Evolutionary conservation across 768 basidiomycete species (phyloP).

Genomic region (Podaxis sp.): DNA sequence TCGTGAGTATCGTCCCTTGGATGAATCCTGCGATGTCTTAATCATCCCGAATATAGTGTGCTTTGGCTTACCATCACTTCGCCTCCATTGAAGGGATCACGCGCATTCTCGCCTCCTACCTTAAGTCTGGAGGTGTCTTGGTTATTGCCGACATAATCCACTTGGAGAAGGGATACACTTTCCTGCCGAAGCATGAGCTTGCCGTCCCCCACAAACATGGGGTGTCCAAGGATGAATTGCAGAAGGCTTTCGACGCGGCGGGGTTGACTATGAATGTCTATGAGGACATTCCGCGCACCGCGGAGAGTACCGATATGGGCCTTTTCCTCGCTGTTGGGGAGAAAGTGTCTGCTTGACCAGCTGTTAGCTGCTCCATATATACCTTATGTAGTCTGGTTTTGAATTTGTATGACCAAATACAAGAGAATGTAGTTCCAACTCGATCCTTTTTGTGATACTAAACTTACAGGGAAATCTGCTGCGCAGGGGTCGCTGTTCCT

Average conservation of each 20-base stretch:
- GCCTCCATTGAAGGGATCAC: constrained; percentile 50
- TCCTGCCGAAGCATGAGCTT: constrained; percentile 26
- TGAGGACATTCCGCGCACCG: constrained; percentile 29
- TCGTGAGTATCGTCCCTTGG: not conserved
- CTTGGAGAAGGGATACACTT: constrained; percentile 13
- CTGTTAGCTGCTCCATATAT: not conserved
- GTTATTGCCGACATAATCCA: constrained; percentile 51
- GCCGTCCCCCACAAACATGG: constrained; percentile 48
- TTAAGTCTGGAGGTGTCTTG: constrained; percentile 61
- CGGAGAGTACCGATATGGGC: constrained; percentile 31
- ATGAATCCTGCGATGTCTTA: not conserved
- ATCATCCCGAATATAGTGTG: constrained; percentile 38
- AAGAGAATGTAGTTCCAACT: not conserved
- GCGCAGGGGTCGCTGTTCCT: no score
- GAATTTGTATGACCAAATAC: not conserved
- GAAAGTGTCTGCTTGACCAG: constrained; percentile 22
- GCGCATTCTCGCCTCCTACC: constrained; percentile 45
- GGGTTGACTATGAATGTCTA: constrained; percentile 48
- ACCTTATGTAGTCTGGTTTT: not conserved
- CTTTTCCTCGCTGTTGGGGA: constrained; percentile 60
- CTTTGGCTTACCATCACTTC: constrained; percentile 68
- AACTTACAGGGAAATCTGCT: no score
- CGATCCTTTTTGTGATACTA: not conserved
- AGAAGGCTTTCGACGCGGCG: constrained; percentile 47
- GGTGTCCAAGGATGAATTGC: constrained; percentile 41